A percentile compares a stretch with the other conserved stretches of the same genome.
Evolutionary conservation across 2,329 filamentous ascomycete species (phyloP).

Genomic region (Fusarium proliferatum): DNA sequence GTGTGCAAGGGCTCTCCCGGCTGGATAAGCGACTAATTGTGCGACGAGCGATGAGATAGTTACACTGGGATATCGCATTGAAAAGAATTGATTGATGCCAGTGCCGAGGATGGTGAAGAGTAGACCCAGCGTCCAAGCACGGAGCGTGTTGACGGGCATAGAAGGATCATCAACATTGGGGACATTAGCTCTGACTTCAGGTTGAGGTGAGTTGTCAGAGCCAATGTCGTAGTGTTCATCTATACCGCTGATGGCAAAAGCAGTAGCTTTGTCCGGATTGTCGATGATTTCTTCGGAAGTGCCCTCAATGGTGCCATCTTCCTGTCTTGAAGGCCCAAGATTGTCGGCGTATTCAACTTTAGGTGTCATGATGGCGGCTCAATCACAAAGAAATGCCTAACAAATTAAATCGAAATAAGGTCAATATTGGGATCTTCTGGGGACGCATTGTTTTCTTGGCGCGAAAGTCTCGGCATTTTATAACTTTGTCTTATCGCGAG

Average conservation of each 20-base stretch:
- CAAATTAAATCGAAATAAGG: too few relatives aligned
- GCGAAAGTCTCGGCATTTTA: not conserved
- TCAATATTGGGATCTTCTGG: too few relatives aligned
- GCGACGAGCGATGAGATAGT: not conserved
- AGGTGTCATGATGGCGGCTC: not conserved
- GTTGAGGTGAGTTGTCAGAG: not conserved
- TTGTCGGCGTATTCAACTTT: not conserved
- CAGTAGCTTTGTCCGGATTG: not conserved
- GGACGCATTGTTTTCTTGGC: not conserved
- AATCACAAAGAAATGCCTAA: not conserved
- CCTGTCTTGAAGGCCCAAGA: not conserved
- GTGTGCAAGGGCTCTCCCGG: not conserved
- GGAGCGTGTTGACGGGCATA: not conserved
- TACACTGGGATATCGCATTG: not conserved
- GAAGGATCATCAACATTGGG: conserved; percentile 1
- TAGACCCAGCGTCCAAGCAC: not conserved
- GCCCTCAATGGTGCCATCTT: not conserved
- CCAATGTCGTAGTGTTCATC: not conserved
- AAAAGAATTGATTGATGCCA: not conserved
- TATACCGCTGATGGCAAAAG: not conserved
- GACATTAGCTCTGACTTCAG: conserved; percentile 2
- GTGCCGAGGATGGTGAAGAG: not conserved
- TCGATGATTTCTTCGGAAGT: conserved; percentile 1
- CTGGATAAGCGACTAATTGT: not conserved
- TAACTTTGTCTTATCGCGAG: not conserved